Evolutionary conservation across 2,329 filamentous ascomycete species (phyloP), one percentile per base, ranked within the genome.

Genomic region (Penicillium paneum): DNA sequence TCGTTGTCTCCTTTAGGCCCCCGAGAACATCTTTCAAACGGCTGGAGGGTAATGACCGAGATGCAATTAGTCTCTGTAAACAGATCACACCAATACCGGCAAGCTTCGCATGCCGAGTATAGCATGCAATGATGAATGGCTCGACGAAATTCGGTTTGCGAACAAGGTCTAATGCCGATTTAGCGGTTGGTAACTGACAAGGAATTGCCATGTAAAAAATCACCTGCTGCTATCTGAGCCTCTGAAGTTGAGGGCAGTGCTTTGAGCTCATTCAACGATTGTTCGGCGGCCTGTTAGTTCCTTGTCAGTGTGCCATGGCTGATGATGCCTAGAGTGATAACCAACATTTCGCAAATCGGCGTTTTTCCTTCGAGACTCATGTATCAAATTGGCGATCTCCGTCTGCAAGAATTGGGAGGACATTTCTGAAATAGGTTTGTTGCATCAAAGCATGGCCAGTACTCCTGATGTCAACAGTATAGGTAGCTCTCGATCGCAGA

Each of bases 281-380:
- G 95, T 70, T 99, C 94, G 28, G 94, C 91, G 47, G 94, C 91
- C 89, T 93, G 63, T 31, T 64, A 45, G 56, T 49, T 53, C 61
- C 60, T 49, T 52, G 59, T 71, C 55, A 68, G 65, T 57, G 50
- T 60, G 34, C 29, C 21, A 52, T 17, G 29, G 40, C 49, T 51
- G 47, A 40, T 40, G 53, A 48, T 60, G 35, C 34, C 19, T 58
- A 32, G 41, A 28, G 50, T 43, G 39, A 57, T 39, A 61, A 64
- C 63, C 19, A 54, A 73, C 81, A 81, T 89, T 89, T 78, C 89
- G 86, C 49, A 99, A 81, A 67, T 97, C 94, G 64, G 88, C 85
- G 74, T 97, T 88, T 76, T 96, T 97, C 67, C 93, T 85, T 76
- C 96, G 97, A 71, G 92, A 94, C 79, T 99, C 94, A 74, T 95